Percentiles rank a stretch among this genome's conserved stretches.
These are phyloP conservation scores for Populus ilicifolia DNA, from an alignment of 345 rosid species.

Conservation along the genomic window DNA sequence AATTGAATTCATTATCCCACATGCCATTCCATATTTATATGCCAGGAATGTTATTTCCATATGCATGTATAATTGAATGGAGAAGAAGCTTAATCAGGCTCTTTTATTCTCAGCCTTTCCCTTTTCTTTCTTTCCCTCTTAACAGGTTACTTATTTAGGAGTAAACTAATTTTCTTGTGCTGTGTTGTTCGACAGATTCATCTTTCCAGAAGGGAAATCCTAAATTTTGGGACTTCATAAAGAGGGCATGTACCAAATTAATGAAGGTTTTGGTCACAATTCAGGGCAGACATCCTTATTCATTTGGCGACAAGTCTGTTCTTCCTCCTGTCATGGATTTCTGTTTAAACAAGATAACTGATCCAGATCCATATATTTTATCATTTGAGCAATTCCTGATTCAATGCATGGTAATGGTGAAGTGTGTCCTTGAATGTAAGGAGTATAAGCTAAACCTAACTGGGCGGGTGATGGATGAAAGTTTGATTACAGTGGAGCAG, in stretches of 20 bases:
- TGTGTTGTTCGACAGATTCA: constrained; percentile 50
- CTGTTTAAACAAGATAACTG: constrained; percentile 80
- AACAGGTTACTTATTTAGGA: not conserved
- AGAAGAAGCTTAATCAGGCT: not conserved
- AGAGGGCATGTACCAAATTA: constrained; percentile 83
- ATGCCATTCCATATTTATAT: not conserved
- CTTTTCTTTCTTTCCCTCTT: not conserved
- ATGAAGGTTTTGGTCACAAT: constrained; percentile 83
- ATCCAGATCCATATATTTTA: constrained; percentile 54
- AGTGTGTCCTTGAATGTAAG: constrained; percentile 82
- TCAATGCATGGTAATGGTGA: constrained; percentile 97
- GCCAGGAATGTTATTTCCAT: not conserved
- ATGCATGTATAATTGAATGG: not conserved
- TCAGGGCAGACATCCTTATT: constrained; percentile 88
- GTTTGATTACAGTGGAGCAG: constrained; percentile 64
- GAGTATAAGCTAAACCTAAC: constrained; percentile 82
- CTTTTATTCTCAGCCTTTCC: too few relatives aligned
- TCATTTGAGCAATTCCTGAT: constrained; percentile 77
- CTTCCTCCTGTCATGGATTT: constrained; percentile 81
- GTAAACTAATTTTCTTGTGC: constrained; percentile 2
- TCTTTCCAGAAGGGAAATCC: constrained; percentile 62
- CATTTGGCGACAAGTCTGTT: constrained; percentile 86
- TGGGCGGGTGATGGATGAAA: constrained; percentile 91
- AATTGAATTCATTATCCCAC: not conserved
- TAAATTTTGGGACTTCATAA: constrained; percentile 69